A percentile compares a stretch with the other conserved stretches of the same genome.
Evolutionary conservation across 306 rosid genomes (phyloP).

Genomic region (Senna siamea): DNA sequence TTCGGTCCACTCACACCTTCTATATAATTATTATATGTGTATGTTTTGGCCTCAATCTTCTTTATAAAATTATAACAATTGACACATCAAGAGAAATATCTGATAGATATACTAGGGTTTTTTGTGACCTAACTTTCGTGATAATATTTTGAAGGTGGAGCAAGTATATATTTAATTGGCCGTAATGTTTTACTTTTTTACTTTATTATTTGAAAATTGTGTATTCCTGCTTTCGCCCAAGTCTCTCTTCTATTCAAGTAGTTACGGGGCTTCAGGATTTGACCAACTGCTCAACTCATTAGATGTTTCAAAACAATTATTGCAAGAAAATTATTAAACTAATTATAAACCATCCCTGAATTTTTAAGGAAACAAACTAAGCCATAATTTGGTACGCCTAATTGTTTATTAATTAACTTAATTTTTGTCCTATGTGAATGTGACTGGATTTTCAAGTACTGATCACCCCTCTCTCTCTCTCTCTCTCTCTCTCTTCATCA

Average conservation of each 20-base stretch:
- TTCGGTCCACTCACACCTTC: no score
- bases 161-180: background rate
- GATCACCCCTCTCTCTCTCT: background rate
- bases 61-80: background rate
- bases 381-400: background rate
- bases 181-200: no score
- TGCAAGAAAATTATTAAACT: background rate
- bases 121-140: background rate
- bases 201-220: no score
- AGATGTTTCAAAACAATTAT: background rate
- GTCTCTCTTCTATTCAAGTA: no score
- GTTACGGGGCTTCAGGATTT: background rate
- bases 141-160: background rate
- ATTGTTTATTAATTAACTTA: background rate
- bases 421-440: background rate
- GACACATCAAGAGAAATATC: background rate
- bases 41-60: background rate
- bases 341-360: no score
- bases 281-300: background rate
- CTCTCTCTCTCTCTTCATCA: no score
- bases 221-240: no score
- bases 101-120: background rate
- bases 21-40: no score
- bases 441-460: background rate
- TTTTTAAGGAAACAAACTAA: background rate